Evolutionary conservation across 768 basidiomycete genomes (phyloP).

Genomic region (Russula sp.): DNA sequence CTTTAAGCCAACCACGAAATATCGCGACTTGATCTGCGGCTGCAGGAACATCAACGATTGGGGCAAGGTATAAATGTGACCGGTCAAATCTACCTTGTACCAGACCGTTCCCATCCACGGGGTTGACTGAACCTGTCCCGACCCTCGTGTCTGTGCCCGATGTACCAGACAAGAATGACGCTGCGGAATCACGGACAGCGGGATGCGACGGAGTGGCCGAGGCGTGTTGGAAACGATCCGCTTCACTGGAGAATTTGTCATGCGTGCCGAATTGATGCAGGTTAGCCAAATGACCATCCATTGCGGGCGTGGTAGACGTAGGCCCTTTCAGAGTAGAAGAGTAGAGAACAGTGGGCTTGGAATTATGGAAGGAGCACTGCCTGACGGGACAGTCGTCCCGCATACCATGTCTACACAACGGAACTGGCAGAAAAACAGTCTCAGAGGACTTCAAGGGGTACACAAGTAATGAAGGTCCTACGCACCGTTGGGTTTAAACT

Average conservation of each 20-base stretch:
- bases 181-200: neutral
- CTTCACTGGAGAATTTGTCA: neutral
- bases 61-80: neutral
- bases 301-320: neutral
- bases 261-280: neutral
- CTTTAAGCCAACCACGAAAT: slow-evolving; percentile 12
- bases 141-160: neutral
- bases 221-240: neutral
- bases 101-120: neutral
- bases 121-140: too few species aligned
- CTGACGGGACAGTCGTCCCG: slow-evolving; percentile 8
- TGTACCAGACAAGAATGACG: too few species aligned
- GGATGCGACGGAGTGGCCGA: neutral
- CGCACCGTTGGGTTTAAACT: slow-evolving; percentile 11
- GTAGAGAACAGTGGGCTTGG: neutral
- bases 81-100: slow-evolving; percentile 5
- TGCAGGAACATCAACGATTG: neutral
- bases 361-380: neutral
- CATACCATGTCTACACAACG: slow-evolving; percentile 15
- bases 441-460: neutral
- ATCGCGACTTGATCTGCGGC: neutral
- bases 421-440: neutral
- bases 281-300: neutral
- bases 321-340: neutral
- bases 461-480: neutral